Conservation (phyloP, 2,329 filamentous ascomycete genomes). For the Exophiala lecanii-corni region DNA sequence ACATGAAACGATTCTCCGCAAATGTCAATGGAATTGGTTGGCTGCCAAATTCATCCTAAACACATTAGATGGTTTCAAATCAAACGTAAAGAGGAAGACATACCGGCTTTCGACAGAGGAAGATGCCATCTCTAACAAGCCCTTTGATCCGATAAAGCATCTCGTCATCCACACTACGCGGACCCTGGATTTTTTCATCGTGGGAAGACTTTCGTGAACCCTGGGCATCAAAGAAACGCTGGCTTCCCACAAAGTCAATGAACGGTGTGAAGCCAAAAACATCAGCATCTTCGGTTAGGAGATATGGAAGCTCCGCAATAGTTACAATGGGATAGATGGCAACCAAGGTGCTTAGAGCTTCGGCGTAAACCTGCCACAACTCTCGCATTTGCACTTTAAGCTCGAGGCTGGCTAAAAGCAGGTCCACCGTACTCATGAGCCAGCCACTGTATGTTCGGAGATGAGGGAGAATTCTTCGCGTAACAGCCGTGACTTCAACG, state of each 20-base stretch:
- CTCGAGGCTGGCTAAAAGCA: slow-evolving; percentile 42
- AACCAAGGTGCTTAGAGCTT: slow-evolving; percentile 55
- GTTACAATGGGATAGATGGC: slow-evolving; percentile 55
- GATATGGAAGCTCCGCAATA: slow-evolving; percentile 55
- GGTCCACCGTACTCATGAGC: slow-evolving; percentile 49
- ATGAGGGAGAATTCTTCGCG: slow-evolving; percentile 58
- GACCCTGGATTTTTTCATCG: slow-evolving; percentile 11
- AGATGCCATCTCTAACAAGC: slow-evolving; percentile 57
- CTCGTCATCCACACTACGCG: slow-evolving; percentile 49
- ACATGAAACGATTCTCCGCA: slow-evolving; percentile 15
- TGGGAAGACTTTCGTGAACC: slow-evolving; percentile 47
- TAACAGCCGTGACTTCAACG: slow-evolving; percentile 49
- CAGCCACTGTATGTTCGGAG: slow-evolving; percentile 66
- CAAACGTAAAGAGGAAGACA: slow-evolving; percentile 4
- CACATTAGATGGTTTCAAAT: slow-evolving; percentile 12
- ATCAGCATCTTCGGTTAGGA: slow-evolving; percentile 64
- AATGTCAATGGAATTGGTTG: slow-evolving; percentile 16
- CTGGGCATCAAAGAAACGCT: slow-evolving; percentile 40
- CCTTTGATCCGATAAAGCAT: slow-evolving; percentile 64
- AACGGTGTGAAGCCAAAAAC: slow-evolving; percentile 63
- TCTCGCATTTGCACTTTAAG: slow-evolving; percentile 56
- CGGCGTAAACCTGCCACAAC: slow-evolving; percentile 64
- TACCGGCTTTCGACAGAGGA: slow-evolving; percentile 50
- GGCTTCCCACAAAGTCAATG: slow-evolving; percentile 38
- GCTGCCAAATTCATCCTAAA: slow-evolving; percentile 11